Conservation (phyloP, 306 rosid genomes). For the Astragalus membranaceus region DNA sequence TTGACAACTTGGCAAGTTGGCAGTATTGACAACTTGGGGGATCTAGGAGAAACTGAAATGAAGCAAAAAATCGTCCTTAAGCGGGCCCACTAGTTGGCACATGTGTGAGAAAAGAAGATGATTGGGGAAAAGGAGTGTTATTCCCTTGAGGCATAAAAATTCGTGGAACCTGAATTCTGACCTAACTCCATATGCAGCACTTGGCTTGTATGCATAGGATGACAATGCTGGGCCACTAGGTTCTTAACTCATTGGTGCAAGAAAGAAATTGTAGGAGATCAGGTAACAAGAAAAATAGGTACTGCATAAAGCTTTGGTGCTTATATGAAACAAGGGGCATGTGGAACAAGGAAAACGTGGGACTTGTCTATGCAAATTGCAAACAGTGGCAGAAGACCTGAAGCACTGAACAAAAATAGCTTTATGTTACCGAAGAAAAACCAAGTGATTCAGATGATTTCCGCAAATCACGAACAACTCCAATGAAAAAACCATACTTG, state of each 20-base stretch:
- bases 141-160: background rate
- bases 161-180: slow-evolving; percentile 1
- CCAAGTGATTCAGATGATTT: background rate
- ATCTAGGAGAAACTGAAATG: background rate
- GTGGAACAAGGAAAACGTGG: slow-evolving; percentile 7
- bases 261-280: background rate
- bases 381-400: background rate
- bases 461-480: background rate
- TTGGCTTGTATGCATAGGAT: slow-evolving; percentile 2
- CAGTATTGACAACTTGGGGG: background rate
- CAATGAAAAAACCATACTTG: no score
- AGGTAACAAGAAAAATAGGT: background rate
- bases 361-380: background rate
- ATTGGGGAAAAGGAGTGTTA: background rate
- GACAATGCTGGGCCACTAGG: background rate
- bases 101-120: background rate
- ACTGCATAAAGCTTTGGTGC: background rate
- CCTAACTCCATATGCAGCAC: background rate
- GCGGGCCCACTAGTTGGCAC: background rate
- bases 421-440: background rate
- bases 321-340: background rate
- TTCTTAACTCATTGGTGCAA: slow-evolving; percentile 8
- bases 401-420: background rate
- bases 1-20: background rate
- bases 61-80: background rate